Conservation (phyloP, 2,329 filamentous ascomycete species). For the Ascochyta fabae region DNA sequence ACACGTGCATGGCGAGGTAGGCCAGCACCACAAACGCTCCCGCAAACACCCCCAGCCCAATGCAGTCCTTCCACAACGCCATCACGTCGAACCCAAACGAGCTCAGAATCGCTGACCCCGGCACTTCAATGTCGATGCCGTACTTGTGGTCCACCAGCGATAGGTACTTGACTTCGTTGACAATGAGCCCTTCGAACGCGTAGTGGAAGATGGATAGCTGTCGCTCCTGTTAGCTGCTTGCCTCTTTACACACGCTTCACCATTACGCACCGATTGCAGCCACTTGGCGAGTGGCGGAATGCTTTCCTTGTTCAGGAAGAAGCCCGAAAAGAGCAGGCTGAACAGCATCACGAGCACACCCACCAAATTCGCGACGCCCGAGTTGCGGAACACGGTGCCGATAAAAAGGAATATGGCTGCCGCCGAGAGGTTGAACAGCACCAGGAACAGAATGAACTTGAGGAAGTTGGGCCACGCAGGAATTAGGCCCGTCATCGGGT, state of each 20-base stretch:
- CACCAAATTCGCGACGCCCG: constrained; percentile 88
- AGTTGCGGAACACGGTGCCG: constrained; percentile 91
- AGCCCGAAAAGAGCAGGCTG: constrained; percentile 89
- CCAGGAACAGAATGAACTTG: constrained; percentile 88
- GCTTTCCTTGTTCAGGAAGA: constrained; percentile 92
- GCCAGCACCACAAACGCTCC: constrained; percentile 84
- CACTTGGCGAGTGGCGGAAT: constrained; percentile 86
- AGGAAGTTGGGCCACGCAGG: constrained; percentile 83
- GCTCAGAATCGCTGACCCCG: constrained; percentile 90
- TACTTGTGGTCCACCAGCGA: constrained; percentile 94
- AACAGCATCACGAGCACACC: constrained; percentile 98
- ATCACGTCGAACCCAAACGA: constrained; percentile 92
- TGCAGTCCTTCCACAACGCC: constrained; percentile 83
- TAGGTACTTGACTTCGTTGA: constrained; percentile 92
- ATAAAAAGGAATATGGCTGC: constrained; percentile 95
- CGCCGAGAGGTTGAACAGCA: constrained; percentile 94
- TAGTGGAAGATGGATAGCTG: constrained; percentile 97
- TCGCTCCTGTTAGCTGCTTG: not conserved
- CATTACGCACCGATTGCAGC: constrained; percentile 75
- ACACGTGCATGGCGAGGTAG: constrained; percentile 89
- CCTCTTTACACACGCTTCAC: too few relatives aligned
- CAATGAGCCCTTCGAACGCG: constrained; percentile 92
- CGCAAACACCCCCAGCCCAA: constrained; percentile 82
- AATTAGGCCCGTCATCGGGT: constrained; percentile 95
- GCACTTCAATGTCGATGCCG: constrained; percentile 93